Evolutionary conservation across 2,329 filamentous ascomycete genomes (phyloP).

Genomic region (Laburnicola sp.): DNA sequence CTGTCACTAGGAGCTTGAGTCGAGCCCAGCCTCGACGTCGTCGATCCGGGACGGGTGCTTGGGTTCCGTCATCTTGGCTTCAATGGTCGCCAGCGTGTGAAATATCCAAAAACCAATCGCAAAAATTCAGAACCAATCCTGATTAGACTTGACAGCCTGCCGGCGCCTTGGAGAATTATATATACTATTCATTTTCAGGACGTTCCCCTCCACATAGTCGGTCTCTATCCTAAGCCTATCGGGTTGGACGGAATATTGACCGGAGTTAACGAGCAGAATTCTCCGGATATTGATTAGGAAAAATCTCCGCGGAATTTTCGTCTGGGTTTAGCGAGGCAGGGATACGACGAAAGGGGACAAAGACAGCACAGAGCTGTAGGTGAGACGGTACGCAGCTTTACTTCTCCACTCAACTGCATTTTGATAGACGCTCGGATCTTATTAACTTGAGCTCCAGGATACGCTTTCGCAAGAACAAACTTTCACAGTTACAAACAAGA

Average conservation of each 20-base stretch:
- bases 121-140: conserved; percentile 2
- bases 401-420: not conserved
- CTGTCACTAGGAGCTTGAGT: conserved; percentile 1
- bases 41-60: conserved; percentile 3
- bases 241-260: conserved; percentile 1
- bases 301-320: conserved; percentile 1
- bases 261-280: conserved; percentile 1
- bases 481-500: conserved; percentile 2
- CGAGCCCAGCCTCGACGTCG: conserved; percentile 3
- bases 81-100: conserved; percentile 1
- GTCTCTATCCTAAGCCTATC: not conserved
- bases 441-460: not conserved
- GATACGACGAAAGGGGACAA: not conserved
- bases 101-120: conserved; percentile 4
- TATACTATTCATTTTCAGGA: conserved; percentile 3
- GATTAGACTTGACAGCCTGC: not conserved
- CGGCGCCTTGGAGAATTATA: not conserved
- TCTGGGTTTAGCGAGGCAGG: conserved; percentile 3
- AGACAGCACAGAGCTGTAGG: conserved; percentile 4
- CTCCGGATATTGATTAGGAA: not conserved
- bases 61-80: conserved; percentile 1
- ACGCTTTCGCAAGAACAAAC: not conserved
- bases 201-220: not conserved
- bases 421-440: not conserved
- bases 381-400: not conserved